Evolutionary conservation across 352 stramenopile species (phyloP), one percentile per base, ranked within the genome.

Genomic region (Elongisporangium anandrum): DNA sequence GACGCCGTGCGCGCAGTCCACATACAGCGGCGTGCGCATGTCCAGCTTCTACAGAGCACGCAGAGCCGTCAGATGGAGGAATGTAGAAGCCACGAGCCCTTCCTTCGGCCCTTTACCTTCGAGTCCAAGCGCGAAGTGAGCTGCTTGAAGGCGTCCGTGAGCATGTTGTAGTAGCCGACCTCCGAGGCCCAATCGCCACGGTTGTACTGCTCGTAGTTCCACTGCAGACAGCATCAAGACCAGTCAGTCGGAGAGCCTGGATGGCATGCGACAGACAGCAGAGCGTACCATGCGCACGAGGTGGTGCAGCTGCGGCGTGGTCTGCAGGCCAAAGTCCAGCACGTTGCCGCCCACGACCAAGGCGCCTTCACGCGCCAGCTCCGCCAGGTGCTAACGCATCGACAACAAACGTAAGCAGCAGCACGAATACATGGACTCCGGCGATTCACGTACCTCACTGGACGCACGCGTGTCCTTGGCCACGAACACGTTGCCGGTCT

Each of bases 291-390:
- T 96, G 63, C 96, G 83, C 13, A 99, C 97, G 63, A 95, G 88
- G 75, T 99, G 95, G 81, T 99, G 97, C 24, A 99, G 74, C 78
- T 98, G 90, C 21, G 97, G 97, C 50, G 97, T 99, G 23, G 96
- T 99, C 52, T 99, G 90, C 48, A 98, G 72, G 4, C 96, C 97
- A 76, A 98, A 95, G 83, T 99, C 88, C 45, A 97, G 72, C 41
- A 98, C 91, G 34, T 92, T 90, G 58, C 88, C 92, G 34, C 88
- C 86, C 12, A 97, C 84, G 13, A 92, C 87, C 24, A 95, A 79
- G 60, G 96, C 83, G 45, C 94, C 94, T 61, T 94, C 81, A 12
- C 91, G 87, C 12, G 85, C 90, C 13, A 98, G 79, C 54, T 95
- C 77, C 3, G 87, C 76, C 52, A 99, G 79, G 52, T 83, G 73